Conservation (phyloP, 2,329 filamentous ascomycete genomes). For the Sporothrix curviconia region DNA sequence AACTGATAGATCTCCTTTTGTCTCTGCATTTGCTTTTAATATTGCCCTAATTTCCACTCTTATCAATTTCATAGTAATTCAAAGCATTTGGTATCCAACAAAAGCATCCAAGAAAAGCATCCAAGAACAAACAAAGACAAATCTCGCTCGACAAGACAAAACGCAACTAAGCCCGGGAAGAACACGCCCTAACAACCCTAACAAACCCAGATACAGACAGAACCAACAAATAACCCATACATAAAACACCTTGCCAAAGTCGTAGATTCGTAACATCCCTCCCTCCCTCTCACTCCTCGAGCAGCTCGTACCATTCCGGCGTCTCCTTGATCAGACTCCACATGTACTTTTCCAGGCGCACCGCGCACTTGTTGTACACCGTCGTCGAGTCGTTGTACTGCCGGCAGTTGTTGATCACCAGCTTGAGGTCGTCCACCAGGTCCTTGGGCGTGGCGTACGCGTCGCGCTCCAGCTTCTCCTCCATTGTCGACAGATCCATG, state of each 20-base stretch:
- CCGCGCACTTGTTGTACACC: constrained; percentile 89
- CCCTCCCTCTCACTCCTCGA: constrained; percentile 8
- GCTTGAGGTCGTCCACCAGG: constrained; percentile 78
- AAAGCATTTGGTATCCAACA: neutral
- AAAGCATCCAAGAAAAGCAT: neutral
- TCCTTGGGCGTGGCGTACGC: constrained; percentile 87
- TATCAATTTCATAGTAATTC: too few relatives aligned
- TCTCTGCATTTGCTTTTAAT: too few relatives aligned
- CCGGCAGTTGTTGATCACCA: constrained; percentile 92
- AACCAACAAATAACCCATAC: neutral
- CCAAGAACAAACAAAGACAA: neutral
- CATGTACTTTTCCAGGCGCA: constrained; percentile 90
- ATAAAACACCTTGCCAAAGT: neutral
- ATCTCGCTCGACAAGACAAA: neutral
- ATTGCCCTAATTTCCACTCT: too few relatives aligned
- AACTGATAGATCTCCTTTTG: too few relatives aligned
- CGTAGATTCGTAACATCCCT: neutral
- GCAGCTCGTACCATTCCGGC: constrained; percentile 67
- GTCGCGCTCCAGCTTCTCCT: constrained; percentile 87
- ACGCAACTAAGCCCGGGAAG: neutral
- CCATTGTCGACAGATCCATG: constrained; percentile 98
- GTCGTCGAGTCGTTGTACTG: constrained; percentile 96
- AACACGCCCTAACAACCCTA: neutral
- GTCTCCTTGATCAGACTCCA: constrained; percentile 87
- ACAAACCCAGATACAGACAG: neutral